These are phyloP conservation scores for Keqinozyma sinolaborantium DNA, from an alignment of 1,139 yeast species.

Conservation along the genomic window DNA sequence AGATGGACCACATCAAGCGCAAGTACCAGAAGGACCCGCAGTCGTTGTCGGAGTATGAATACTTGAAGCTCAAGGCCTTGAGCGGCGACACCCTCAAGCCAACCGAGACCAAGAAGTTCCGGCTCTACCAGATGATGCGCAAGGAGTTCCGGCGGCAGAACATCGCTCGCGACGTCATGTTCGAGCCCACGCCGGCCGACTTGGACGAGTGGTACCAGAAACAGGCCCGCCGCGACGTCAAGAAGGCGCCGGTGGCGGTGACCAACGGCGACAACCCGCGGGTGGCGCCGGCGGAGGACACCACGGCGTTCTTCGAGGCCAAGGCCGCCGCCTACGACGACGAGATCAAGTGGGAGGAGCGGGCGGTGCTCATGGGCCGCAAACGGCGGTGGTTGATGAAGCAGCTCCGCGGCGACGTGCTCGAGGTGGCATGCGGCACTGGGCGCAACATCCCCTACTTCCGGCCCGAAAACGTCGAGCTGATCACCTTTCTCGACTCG, in stretches of 20 bases:
- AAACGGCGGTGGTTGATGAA: conserved; percentile 83
- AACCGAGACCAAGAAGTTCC: conserved; percentile 51
- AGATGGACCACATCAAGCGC: conserved; percentile 43
- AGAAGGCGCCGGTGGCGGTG: conserved; percentile 20
- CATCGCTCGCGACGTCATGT: conserved; percentile 38
- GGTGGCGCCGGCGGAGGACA: conserved; percentile 70
- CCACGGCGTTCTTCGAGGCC: conserved; percentile 76
- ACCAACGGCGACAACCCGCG: conserved; percentile 31
- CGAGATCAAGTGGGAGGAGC: conserved; percentile 84
- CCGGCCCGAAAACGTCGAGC: conserved; percentile 53
- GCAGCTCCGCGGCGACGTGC: conserved; percentile 78
- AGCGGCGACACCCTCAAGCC: conserved; percentile 50
- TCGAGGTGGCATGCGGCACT: conserved; percentile 95
- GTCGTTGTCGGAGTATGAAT: conserved; percentile 57
- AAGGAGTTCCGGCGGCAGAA: conserved; percentile 48
- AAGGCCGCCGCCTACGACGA: conserved; percentile 81
- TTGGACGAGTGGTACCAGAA: conserved; percentile 45
- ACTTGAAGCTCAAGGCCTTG: conserved; percentile 54
- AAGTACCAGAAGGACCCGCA: conserved; percentile 38
- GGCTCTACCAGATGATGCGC: conserved; percentile 50
- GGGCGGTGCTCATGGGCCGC: conserved; percentile 74
- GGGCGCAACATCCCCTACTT: conserved; percentile 86
- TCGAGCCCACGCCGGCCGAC: conserved; percentile 52
- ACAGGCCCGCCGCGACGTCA: conserved; percentile 25
- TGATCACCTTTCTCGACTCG: conserved; percentile 83